Base-by-base conservation (phyloP, 768 basidiomycete genomes). In the Xerocomus spinulosus region DNA sequence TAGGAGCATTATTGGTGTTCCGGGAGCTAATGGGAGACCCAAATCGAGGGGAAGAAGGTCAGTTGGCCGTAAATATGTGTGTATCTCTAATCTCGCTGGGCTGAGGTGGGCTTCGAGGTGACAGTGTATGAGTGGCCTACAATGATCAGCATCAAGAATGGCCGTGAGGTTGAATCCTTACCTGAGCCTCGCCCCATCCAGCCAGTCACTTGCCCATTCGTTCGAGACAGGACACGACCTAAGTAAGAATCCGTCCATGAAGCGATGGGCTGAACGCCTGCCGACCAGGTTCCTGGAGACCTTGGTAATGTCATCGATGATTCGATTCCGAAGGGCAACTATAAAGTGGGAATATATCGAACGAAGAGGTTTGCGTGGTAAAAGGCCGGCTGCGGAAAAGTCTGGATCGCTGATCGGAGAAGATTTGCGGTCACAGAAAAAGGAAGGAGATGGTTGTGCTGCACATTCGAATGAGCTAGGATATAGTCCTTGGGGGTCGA, bases 171-270 rank as follows among this genome's bases (percentile, higher is more conserved):
- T 37, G 42, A 36, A 40, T 50, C 41, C 53, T 56, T 41, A 76
- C 81, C 79, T 75, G 35, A 72, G 69, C 23, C 68, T 70, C 5
- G 75, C 66, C 47, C 74, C 72, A 53, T 77, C 73, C 30, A 85
- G 74, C 85, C 84, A 86, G 14, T 77, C 76, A n/a, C 69, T 59
- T 20, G 76, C 76, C 86, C 86, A 87, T 58, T 82, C 80, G 21
- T 74, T 76, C 3, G 71, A 64, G 12, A 68, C 51, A 35, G 69
- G 63, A 4, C 62, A 56, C 24, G 76, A 69, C 42, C 73, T 69
- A 9, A 87, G 72, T n/a, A 89, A 59, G 54, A 90, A 81, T 0
- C 87, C 87, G 42, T 74, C 73, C 57, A 74, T 77, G 34, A 84
- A 68, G 21, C 84, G 73, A 35, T 72, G 73, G 29, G 73, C 72